Percentiles rank a stretch among this genome's conserved stretches.
phyloP scores from a whole-genome alignment of 2,329 filamentous ascomycete species.

The Claviceps cyperi region DNA sequence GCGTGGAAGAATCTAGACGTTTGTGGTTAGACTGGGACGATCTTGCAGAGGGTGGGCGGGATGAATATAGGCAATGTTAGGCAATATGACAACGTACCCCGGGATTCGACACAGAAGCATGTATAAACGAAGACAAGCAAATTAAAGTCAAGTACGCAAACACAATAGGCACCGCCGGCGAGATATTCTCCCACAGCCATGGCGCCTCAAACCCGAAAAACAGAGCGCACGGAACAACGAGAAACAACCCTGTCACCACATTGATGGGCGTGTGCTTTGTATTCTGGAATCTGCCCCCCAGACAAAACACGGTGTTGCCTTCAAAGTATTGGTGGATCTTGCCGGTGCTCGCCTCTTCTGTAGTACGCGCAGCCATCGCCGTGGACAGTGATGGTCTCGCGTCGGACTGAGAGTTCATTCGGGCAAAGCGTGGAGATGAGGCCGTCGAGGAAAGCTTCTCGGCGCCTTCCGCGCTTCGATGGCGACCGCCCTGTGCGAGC shows the following conservation, averaged over 20 bases:
- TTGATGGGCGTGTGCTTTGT: constrained; percentile 79
- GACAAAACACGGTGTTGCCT: constrained; percentile 83
- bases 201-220: constrained; percentile 79
- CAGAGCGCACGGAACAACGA: constrained; percentile 63
- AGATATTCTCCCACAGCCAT: constrained; percentile 76
- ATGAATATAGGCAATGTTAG: not conserved
- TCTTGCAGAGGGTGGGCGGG: not conserved
- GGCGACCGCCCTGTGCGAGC: constrained; percentile 29
- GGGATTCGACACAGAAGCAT: constrained; percentile 83
- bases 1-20: constrained; percentile 67
- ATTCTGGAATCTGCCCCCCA: constrained; percentile 77
- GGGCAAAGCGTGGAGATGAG: constrained; percentile 54
- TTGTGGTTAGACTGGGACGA: not conserved
- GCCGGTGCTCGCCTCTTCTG: constrained; percentile 25
- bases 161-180: constrained; percentile 73
- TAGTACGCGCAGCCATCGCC: constrained; percentile 5
- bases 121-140: constrained; percentile 83
- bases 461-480: constrained; percentile 49
- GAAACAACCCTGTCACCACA: constrained; percentile 65
- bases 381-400: constrained; percentile 5
- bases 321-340: constrained; percentile 86
- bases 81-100: constrained; percentile 48
- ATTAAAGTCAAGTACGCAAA: constrained; percentile 89
- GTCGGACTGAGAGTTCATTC: constrained; percentile 23
- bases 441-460: constrained; percentile 74